A percentile compares a stretch with the other conserved stretches of the same genome.
Evolutionary conservation across 495 filamentous ascomycete species (phyloP).

Genomic region (Penicillium coffeae): DNA sequence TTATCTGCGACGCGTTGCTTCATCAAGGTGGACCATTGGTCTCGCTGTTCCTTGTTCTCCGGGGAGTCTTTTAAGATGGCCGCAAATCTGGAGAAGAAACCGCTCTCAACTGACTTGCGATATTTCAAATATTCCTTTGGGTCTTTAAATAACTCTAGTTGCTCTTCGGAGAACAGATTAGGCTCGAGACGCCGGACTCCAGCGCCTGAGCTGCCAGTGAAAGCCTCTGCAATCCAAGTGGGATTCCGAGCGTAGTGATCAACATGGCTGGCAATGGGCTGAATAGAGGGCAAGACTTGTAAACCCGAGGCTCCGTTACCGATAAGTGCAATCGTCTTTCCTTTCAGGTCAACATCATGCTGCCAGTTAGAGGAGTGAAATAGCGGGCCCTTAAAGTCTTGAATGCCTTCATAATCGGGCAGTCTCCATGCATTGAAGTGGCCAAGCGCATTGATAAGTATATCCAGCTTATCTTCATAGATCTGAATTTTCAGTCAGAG

Average conservation of each 20-base stretch:
- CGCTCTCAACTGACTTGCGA: conserved; percentile 49
- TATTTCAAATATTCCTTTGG: conserved; percentile 47
- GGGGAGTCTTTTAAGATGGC: conserved; percentile 52
- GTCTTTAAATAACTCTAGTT: conserved; percentile 45
- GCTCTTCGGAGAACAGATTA: conserved; percentile 48
- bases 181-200: conserved; percentile 41
- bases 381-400: conserved; percentile 44
- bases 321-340: conserved; percentile 58
- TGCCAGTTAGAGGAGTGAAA: conserved; percentile 56
- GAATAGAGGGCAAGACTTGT: conserved; percentile 52
- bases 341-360: conserved; percentile 40
- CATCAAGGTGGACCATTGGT: conserved; percentile 52
- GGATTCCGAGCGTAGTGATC: conserved; percentile 63
- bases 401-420: conserved; percentile 49
- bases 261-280: conserved; percentile 54
- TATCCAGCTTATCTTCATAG: conserved; percentile 52
- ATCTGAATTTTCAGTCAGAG: conserved; percentile 25
- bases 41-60: conserved; percentile 44
- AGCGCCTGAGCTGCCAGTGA: conserved; percentile 25
- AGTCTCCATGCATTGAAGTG: conserved; percentile 54
- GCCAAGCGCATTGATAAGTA: conserved; percentile 57
- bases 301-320: conserved; percentile 57
- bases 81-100: conserved; percentile 55
- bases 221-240: conserved; percentile 66
- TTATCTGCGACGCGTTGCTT: conserved; percentile 47